Evolutionary conservation across 2,329 filamentous ascomycete genomes (phyloP).

Genomic region (Westerdykella aurantiaca): DNA sequence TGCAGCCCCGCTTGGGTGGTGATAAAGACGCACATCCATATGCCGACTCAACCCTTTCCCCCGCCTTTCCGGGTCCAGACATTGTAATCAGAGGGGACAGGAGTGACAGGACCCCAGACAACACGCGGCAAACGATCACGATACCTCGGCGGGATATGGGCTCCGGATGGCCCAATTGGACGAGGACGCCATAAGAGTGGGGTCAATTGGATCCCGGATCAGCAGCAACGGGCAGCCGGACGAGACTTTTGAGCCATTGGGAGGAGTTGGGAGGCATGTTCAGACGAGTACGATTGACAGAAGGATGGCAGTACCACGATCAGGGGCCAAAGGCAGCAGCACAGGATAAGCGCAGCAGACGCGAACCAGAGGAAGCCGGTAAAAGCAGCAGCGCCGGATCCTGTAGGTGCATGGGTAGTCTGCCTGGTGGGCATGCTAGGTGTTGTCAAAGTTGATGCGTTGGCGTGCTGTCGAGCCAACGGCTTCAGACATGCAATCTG

Average conservation of each 20-base stretch:
- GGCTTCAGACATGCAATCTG: conserved; percentile 35
- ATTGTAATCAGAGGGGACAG: conserved; percentile 16
- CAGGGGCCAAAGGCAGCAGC: conserved; percentile 32
- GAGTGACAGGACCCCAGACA: conserved; percentile 10
- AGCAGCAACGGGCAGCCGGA: conserved; percentile 24
- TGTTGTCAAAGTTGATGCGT: conserved; percentile 40
- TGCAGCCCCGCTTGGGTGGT: conserved; percentile 35
- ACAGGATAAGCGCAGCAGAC: conserved; percentile 36
- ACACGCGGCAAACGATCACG: conserved; percentile 31
- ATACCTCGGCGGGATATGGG: conserved; percentile 25
- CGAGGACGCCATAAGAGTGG: conserved; percentile 19
- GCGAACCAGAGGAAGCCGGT: conserved; percentile 21
- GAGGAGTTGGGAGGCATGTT: conserved; percentile 17
- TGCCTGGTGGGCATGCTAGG: conserved; percentile 36
- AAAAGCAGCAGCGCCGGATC: conserved; percentile 33
- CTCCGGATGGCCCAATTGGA: conserved; percentile 26
- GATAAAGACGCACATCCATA: conserved; percentile 38
- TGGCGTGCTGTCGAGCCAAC: conserved; percentile 39
- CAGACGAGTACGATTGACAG: conserved; percentile 20
- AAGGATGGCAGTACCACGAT: conserved; percentile 15
- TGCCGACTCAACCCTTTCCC: conserved; percentile 31
- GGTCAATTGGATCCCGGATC: conserved; percentile 24
- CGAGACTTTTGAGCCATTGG: conserved; percentile 29
- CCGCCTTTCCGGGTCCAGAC: conserved; percentile 28
- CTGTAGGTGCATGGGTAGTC: conserved; percentile 37